phyloP scores from a whole-genome alignment of 1,139 yeast genomes.

The Sugiyamaella japonica region DNA sequence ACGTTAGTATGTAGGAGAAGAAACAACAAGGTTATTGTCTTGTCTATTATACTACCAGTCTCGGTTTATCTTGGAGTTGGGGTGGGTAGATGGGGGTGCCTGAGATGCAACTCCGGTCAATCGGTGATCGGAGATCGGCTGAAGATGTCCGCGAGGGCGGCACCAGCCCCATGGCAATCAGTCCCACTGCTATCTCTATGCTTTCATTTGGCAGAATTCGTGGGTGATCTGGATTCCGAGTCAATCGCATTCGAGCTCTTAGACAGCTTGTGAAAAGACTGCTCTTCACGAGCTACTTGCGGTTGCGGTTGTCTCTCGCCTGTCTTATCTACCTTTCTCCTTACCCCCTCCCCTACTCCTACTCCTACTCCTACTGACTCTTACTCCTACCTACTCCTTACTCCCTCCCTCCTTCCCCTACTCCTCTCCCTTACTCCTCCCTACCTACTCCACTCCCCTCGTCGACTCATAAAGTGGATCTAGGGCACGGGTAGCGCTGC shows the following conservation, averaged over 20 bases:
- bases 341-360: neutral
- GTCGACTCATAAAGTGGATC: neutral
- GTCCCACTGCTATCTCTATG: neutral
- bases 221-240: too few species aligned
- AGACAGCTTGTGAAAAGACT: too few species aligned
- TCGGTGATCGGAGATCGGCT: too few species aligned
- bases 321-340: neutral
- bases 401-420: neutral
- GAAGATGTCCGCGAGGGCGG: neutral
- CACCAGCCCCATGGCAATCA: neutral
- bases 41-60: too few species aligned
- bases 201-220: too few species aligned
- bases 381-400: neutral
- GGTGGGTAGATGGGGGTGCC: too few species aligned
- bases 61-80: too few species aligned
- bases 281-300: too few species aligned
- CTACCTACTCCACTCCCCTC: neutral
- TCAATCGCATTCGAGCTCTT: too few species aligned
- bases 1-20: neutral
- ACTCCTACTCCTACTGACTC: neutral
- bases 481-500: constrained; percentile 2
- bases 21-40: too few species aligned
- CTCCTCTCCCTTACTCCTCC: neutral
- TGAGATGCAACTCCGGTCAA: too few species aligned
- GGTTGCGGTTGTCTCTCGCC: neutral